These are phyloP conservation scores for Casuarina equisetifolia DNA, from an alignment of 306 rosid species.

Conservation along the genomic window DNA sequence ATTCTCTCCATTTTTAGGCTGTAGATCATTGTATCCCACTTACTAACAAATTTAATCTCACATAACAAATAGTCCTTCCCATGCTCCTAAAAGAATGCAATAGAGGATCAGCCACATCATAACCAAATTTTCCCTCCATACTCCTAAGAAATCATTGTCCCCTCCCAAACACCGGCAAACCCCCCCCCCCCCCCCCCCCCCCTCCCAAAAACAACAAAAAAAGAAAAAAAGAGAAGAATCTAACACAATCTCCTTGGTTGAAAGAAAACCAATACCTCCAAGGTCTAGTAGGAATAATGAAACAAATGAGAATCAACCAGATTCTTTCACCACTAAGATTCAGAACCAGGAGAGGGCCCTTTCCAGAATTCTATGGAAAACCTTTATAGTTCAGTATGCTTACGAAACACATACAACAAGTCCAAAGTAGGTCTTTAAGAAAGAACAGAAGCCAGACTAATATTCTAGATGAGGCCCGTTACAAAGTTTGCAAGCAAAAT, in stretches of 20 bases:
- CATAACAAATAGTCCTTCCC: not conserved
- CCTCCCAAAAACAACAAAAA: not conserved
- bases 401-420: not conserved
- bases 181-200: too few species aligned
- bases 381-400: not conserved
- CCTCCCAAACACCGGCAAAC: too few species aligned
- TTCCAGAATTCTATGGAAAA: not conserved
- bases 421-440: not conserved
- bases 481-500: not conserved
- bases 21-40: not conserved
- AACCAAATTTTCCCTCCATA: not conserved
- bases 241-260: not conserved
- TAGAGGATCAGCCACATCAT: not conserved
- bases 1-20: not conserved
- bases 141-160: not conserved
- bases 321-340: not conserved
- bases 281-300: not conserved
- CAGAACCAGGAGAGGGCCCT: not conserved
- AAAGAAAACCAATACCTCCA: not conserved
- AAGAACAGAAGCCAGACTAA: not conserved
- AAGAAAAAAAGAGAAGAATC: not conserved
- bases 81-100: not conserved
- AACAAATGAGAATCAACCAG: not conserved
- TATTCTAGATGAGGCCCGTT: not conserved
- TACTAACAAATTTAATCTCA: not conserved